These are phyloP conservation scores for Vigna reflexopilosa DNA, from an alignment of 306 rosid genomes.

Conservation along the genomic window DNA sequence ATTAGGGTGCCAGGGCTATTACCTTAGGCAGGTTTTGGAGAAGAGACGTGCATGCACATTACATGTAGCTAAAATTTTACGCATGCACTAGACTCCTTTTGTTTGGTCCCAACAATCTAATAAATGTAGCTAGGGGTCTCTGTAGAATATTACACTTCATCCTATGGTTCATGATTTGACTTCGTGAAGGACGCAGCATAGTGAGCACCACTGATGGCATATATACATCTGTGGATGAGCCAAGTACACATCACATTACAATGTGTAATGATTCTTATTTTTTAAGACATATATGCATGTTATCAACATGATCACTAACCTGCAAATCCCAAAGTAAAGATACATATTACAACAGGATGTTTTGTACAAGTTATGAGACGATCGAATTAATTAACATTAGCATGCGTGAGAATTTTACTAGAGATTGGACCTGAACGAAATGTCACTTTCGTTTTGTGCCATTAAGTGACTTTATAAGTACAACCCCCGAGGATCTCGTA, in stretches of 20 bases:
- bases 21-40: background rate
- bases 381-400: background rate
- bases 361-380: background rate
- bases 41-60: conserved; percentile 26
- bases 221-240: background rate
- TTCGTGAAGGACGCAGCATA: background rate
- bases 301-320: background rate
- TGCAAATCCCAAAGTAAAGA: conserved; percentile 10
- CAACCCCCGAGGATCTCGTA: conserved; percentile 51
- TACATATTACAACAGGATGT: background rate
- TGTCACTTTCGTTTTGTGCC: conserved; percentile 39
- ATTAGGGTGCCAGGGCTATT: background rate
- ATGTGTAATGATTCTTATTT: background rate
- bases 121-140: background rate
- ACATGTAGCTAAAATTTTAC: background rate
- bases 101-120: conserved; percentile 8
- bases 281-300: background rate
- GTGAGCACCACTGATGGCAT: background rate
- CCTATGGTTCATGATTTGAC: background rate
- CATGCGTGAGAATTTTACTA: background rate
- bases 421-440: background rate
- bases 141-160: background rate
- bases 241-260: background rate
- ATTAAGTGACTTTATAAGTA: conserved; percentile 29
- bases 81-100: conserved; percentile 32